phyloP scores from a whole-genome alignment of 257 asterid species.

The Solanum microdontum region DNA sequence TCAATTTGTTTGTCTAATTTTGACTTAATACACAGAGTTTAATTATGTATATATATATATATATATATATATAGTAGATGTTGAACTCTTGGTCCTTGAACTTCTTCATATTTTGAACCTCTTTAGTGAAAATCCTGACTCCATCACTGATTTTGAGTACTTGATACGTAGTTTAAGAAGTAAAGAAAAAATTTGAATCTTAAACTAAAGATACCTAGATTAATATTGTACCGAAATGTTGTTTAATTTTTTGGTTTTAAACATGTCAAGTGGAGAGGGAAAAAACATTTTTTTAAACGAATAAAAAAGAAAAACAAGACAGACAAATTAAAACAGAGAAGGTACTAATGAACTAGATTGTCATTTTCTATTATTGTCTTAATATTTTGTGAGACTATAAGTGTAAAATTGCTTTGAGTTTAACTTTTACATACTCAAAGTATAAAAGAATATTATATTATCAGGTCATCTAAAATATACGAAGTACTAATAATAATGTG shows the following conservation, averaged over 20 bases:
- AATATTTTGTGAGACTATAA: not conserved
- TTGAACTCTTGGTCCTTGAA: not conserved
- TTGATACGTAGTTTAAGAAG: not conserved
- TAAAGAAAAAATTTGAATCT: not conserved
- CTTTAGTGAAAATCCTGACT: not conserved
- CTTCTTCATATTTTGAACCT: not conserved
- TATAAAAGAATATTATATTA: not conserved
- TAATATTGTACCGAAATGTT: no score
- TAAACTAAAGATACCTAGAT: not conserved
- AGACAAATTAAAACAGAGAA: rapidly evolving
- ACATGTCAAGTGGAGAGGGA: not conserved
- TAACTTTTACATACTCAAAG: not conserved
- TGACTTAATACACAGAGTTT: not conserved
- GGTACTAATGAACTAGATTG: not conserved
- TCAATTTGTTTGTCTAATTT: not conserved
- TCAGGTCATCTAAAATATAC: not conserved
- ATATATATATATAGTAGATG: not conserved
- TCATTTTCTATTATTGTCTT: not conserved
- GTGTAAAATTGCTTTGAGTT: not conserved
- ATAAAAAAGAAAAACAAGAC: not conserved
- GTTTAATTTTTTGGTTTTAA: not conserved
- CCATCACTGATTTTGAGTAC: not conserved
- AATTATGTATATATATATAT: no score
- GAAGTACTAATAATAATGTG: not conserved
- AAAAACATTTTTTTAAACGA: no score